Evolutionary conservation across 2,329 filamentous ascomycete genomes (phyloP).

Genomic region (Ophiostoma montium): DNA sequence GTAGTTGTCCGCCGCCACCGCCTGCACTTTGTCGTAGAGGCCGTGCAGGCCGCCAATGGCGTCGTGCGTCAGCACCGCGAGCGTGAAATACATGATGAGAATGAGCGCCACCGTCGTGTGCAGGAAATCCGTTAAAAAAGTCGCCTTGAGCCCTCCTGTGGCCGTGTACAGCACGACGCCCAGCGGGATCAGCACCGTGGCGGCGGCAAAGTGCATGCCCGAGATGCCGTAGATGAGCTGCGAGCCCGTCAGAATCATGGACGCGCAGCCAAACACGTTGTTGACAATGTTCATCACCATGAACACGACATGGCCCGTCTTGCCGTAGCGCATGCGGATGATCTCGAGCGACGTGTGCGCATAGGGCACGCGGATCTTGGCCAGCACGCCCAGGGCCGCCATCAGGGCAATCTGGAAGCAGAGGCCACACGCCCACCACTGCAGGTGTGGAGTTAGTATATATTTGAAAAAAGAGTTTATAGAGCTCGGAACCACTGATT

Average conservation of each 20-base stretch:
- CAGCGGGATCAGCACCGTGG: constrained; percentile 25
- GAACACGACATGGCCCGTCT: constrained; percentile 23
- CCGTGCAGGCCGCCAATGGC: constrained; percentile 20
- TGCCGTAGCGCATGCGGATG: constrained; percentile 24
- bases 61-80: constrained; percentile 19
- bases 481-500: no score
- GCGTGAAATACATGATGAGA: constrained; percentile 25
- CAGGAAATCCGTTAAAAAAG: constrained; percentile 27
- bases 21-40: constrained; percentile 24
- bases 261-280: constrained; percentile 27
- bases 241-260: constrained; percentile 24
- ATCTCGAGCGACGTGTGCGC: constrained; percentile 30
- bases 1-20: constrained; percentile 19
- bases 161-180: constrained; percentile 27
- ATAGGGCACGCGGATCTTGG: constrained; percentile 26
- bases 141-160: constrained; percentile 24
- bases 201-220: constrained; percentile 27
- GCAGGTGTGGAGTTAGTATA: constrained; percentile 18
- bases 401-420: constrained; percentile 10
- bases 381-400: constrained; percentile 27
- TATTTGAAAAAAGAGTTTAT: constrained; percentile 22
- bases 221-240: constrained; percentile 25
- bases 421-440: constrained; percentile 8
- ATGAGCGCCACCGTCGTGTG: constrained; percentile 26
- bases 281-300: constrained; percentile 25